Percentiles rank a stretch among this genome's conserved stretches.
These are phyloP conservation scores for Ceratocystis papillata DNA, from an alignment of 2,329 filamentous ascomycete genomes.

Conservation along the genomic window DNA sequence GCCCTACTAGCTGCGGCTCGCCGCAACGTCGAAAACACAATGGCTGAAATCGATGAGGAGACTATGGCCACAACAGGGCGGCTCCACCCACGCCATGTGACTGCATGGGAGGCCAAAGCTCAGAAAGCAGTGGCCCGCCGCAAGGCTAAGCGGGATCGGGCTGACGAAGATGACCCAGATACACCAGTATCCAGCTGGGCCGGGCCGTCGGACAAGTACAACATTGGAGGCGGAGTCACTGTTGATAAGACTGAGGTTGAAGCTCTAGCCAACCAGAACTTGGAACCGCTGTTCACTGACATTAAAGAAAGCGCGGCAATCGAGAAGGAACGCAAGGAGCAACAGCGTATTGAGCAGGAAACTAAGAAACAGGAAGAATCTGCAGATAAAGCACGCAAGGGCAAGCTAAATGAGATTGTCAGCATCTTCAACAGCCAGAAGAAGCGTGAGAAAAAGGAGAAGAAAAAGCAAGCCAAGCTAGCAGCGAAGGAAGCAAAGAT, in stretches of 20 bases:
- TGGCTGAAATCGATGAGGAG: slow-evolving; percentile 69
- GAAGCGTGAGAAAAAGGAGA: slow-evolving; percentile 48
- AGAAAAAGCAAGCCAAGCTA: slow-evolving; percentile 44
- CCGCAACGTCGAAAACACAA: slow-evolving; percentile 68
- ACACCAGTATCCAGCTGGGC: neutral
- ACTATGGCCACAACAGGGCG: slow-evolving; percentile 47
- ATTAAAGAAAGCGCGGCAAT: slow-evolving; percentile 17
- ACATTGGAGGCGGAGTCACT: slow-evolving; percentile 19
- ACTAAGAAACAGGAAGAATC: slow-evolving; percentile 71
- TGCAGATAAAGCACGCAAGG: slow-evolving; percentile 51
- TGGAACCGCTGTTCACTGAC: slow-evolving; percentile 37
- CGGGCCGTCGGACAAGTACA: slow-evolving; percentile 16
- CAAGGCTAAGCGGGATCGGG: neutral
- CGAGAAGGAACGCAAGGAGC: slow-evolving; percentile 43
- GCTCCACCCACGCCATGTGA: slow-evolving; percentile 54
- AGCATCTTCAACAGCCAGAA: slow-evolving; percentile 52
- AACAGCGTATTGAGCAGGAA: slow-evolving; percentile 72
- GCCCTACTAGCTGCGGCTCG: slow-evolving; percentile 67
- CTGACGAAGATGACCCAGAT: slow-evolving; percentile 29
- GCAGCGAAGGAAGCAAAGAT: slow-evolving; percentile 35
- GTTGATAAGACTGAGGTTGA: slow-evolving; percentile 14
- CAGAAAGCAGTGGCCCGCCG: slow-evolving; percentile 57
- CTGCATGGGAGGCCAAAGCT: slow-evolving; percentile 71
- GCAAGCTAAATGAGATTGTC: slow-evolving; percentile 57
- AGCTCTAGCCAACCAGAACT: slow-evolving; percentile 24